These are phyloP conservation scores for Angomonas desouzai DNA, from an alignment of 208 protist genomes.

Conservation along the genomic window DNA sequence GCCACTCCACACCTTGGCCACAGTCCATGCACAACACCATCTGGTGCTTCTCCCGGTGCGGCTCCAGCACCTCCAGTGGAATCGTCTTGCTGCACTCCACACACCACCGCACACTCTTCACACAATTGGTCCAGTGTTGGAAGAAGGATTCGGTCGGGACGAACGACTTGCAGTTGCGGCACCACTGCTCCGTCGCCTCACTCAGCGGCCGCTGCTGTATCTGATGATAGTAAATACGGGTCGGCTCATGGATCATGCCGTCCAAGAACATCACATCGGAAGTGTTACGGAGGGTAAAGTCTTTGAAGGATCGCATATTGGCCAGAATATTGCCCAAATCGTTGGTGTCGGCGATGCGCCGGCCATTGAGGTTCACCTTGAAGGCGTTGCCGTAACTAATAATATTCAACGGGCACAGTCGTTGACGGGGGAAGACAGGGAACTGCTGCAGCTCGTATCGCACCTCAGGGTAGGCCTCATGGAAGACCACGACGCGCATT, in stretches of 20 bases:
- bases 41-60: slow-evolving; percentile 88
- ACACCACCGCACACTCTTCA: slow-evolving; percentile 83
- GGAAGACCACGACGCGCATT: slow-evolving; percentile 67
- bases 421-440: slow-evolving; percentile 72
- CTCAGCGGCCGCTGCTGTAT: slow-evolving; percentile 42
- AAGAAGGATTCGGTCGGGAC: slow-evolving; percentile 62
- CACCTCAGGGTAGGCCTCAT: slow-evolving; percentile 73
- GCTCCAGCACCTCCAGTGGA: slow-evolving; percentile 69
- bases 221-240: slow-evolving; percentile 85
- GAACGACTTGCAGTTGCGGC: slow-evolving; percentile 88
- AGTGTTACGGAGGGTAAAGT: slow-evolving; percentile 77
- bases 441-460: slow-evolving; percentile 78
- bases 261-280: slow-evolving; percentile 73
- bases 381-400: slow-evolving; percentile 45
- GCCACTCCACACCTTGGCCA: slow-evolving; percentile 82
- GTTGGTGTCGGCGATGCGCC: slow-evolving; percentile 84
- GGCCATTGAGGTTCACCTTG: slow-evolving; percentile 69
- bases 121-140: slow-evolving; percentile 71
- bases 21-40: slow-evolving; percentile 89
- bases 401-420: slow-evolving; percentile 63
- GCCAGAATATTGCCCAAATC: slow-evolving; percentile 84
- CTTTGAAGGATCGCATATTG: slow-evolving; percentile 67
- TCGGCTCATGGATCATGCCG: slow-evolving; percentile 87
- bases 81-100: slow-evolving; percentile 73
- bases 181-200: slow-evolving; percentile 71